Percentiles rank a stretch among this genome's conserved stretches.
Conservation (phyloP, 1,284 basidiomycete genomes). For the Apiotrichum akiyoshidainum region DNA sequence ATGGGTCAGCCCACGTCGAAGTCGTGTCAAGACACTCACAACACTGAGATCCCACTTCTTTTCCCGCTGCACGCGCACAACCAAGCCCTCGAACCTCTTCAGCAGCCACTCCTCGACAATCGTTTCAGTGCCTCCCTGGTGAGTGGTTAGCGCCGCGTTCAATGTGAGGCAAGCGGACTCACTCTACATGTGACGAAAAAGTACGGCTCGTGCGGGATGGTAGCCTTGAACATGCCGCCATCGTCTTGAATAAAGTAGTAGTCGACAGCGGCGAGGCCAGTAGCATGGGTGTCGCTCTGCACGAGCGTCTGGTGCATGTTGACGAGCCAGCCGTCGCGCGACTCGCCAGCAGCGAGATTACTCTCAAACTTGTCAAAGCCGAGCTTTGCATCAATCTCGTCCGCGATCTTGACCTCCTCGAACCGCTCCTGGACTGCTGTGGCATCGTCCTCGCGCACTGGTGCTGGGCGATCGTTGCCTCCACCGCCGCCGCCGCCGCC, state of each 20-base stretch:
- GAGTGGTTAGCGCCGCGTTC: constrained; percentile 12
- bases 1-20: neutral
- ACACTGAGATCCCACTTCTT: constrained; percentile 91
- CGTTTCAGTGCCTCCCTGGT: constrained; percentile 77
- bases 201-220: constrained; percentile 89
- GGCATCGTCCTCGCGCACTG: constrained; percentile 78
- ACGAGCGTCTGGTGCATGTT: constrained; percentile 96
- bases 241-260: constrained; percentile 98
- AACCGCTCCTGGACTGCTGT: constrained; percentile 77
- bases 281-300: constrained; percentile 74
- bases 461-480: constrained; percentile 46
- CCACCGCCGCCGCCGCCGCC: constrained; percentile 12
- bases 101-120: constrained; percentile 93
- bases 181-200: constrained; percentile 90
- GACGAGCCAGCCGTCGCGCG: constrained; percentile 86
- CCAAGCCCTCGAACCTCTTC: constrained; percentile 85
- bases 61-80: constrained; percentile 72
- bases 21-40: constrained; percentile 36
- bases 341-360: constrained; percentile 58
- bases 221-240: constrained; percentile 93
- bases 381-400: constrained; percentile 90
- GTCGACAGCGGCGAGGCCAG: constrained; percentile 85
- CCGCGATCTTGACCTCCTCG: constrained; percentile 67
- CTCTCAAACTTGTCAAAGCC: constrained; percentile 76
- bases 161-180: constrained; percentile 27